These are phyloP conservation scores for Circinella umbellata DNA, from an alignment of 371 early-diverging fungal species.

Conservation along the genomic window DNA sequence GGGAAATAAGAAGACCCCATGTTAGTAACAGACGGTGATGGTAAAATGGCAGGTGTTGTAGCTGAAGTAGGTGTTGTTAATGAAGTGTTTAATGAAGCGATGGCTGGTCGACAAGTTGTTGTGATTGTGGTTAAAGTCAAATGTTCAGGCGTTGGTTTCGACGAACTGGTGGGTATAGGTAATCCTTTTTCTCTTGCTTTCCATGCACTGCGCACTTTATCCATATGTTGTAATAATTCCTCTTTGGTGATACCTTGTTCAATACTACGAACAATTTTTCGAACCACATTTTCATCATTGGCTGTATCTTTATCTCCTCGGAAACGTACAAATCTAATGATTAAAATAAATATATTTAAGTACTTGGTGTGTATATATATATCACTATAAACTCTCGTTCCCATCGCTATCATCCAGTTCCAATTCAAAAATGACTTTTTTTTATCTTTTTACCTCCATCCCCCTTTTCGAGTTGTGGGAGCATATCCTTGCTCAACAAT, in stretches of 20 bases:
- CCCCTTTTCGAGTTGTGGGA: constrained; percentile 58
- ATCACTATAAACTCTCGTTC: no score
- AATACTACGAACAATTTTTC: constrained; percentile 57
- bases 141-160: constrained; percentile 15
- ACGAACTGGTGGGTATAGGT: constrained; percentile 30
- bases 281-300: constrained; percentile 65
- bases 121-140: constrained; percentile 13
- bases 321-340: constrained; percentile 62
- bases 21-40: constrained; percentile 23
- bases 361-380: no score
- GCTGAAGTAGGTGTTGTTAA: constrained; percentile 21
- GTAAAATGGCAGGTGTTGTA: constrained; percentile 21
- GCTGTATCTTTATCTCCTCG: constrained; percentile 74
- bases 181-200: constrained; percentile 61
- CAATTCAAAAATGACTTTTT: neutral
- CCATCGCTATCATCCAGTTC: neutral
- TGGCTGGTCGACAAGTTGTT: neutral
- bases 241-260: constrained; percentile 60
- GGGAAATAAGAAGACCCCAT: constrained; percentile 16
- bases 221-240: constrained; percentile 50
- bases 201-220: constrained; percentile 64
- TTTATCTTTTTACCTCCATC: constrained; percentile 54
- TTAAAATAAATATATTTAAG: no score
- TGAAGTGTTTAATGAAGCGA: neutral
- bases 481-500: constrained; percentile 69